A percentile compares a stretch with the other conserved stretches of the same genome.
Conservation (phyloP, 768 basidiomycete species). For the Hypholoma fasciculare region DNA sequence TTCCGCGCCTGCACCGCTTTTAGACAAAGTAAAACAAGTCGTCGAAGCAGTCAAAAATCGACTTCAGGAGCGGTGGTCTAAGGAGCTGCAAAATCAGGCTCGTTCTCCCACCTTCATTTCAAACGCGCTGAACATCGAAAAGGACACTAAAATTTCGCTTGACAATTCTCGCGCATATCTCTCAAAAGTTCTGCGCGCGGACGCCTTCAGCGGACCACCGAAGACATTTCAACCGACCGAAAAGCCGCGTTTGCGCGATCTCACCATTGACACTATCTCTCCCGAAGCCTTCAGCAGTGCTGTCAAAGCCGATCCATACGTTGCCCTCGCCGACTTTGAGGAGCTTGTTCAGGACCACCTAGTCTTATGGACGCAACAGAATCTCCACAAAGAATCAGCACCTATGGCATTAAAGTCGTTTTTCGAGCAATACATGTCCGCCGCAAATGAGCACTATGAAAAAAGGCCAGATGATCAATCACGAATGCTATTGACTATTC, state of each 20-base stretch:
- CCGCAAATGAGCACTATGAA: constrained; percentile 24
- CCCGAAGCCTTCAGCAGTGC: constrained; percentile 3
- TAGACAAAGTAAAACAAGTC: constrained; percentile 16
- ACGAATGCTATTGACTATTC: constrained; percentile 41
- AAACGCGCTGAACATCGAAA: constrained; percentile 21
- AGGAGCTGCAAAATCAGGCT: constrained; percentile 23
- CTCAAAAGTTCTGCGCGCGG: constrained; percentile 8
- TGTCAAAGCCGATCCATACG: not conserved
- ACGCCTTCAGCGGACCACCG: not conserved
- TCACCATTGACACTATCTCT: constrained; percentile 7
- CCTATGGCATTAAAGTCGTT: constrained; percentile 23
- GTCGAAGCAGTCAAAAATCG: constrained; percentile 17
- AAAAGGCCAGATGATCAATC: constrained; percentile 39
- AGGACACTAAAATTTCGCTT: constrained; percentile 35
- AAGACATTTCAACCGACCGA: not conserved
- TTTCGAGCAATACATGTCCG: constrained; percentile 19
- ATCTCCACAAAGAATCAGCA: constrained; percentile 14
- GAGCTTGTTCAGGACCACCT: constrained; percentile 26
- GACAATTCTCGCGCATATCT: constrained; percentile 27
- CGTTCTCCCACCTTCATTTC: constrained; percentile 22
- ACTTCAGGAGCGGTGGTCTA: constrained; percentile 35
- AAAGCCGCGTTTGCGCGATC: constrained; percentile 15
- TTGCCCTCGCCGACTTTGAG: constrained; percentile 38
- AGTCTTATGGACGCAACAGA: constrained; percentile 28
- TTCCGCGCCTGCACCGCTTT: constrained; percentile 18